phyloP scores from a whole-genome alignment of 140 eudicot species.

The Ambrosia hybrid region DNA sequence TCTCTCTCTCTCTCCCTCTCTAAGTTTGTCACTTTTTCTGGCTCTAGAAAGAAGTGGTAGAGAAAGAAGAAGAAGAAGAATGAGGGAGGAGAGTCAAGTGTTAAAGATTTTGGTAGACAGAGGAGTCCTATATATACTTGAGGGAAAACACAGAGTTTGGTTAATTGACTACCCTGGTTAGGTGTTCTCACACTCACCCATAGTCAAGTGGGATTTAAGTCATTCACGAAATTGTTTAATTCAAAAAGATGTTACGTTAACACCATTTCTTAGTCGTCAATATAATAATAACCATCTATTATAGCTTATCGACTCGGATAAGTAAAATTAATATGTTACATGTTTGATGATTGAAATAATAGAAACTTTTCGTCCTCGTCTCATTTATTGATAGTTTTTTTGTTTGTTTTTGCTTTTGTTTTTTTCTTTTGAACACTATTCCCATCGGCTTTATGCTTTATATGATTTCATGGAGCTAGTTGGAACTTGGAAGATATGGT shows the following conservation, averaged over 20 bases:
- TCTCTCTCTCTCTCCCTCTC: background rate
- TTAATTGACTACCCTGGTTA: slow-evolving; percentile 38
- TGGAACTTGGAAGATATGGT: background rate
- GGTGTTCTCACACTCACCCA: slow-evolving; percentile 30
- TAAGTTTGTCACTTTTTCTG: slow-evolving; percentile 6
- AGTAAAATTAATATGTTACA: too few species aligned
- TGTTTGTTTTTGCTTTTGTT: background rate
- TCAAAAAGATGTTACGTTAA: background rate
- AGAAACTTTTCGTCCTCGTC: background rate
- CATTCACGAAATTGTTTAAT: background rate
- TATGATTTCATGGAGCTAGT: background rate
- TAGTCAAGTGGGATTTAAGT: slow-evolving; percentile 12
- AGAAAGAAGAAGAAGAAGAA: slow-evolving; percentile 18
- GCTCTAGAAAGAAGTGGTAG: slow-evolving; percentile 16
- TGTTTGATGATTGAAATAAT: background rate
- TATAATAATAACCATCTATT: background rate
- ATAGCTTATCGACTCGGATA: background rate
- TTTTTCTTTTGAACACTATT: too few species aligned
- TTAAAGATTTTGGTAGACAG: slow-evolving; percentile 12
- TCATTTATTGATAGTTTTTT: too few species aligned
- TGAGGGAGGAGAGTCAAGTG: slow-evolving; percentile 5
- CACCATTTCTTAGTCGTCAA: slow-evolving; percentile 6
- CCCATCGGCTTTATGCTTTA: too few species aligned
- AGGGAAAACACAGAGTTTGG: slow-evolving; percentile 23
- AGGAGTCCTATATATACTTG: slow-evolving; percentile 29